phyloP scores from a whole-genome alignment of 2,329 filamentous ascomycete species.

The Periconia sp. region DNA sequence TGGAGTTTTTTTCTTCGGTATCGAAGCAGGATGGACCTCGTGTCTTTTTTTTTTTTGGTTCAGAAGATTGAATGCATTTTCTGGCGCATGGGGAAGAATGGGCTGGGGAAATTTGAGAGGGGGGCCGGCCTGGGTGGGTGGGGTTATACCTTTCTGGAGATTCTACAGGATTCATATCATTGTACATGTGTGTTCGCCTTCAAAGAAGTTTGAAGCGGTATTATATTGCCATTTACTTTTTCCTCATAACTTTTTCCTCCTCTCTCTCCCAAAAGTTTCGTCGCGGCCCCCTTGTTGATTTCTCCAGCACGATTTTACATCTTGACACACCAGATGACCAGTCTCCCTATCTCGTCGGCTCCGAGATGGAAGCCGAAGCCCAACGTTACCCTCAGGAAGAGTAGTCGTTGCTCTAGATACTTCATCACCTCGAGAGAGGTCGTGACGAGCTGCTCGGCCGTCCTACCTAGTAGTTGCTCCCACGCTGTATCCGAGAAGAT shows the following conservation, averaged over 20 bases:
- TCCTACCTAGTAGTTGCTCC: conserved; percentile 56
- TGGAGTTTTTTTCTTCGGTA: too few species aligned
- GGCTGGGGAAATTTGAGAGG: background rate
- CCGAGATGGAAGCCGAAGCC: conserved; percentile 61
- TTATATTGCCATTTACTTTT: too few species aligned
- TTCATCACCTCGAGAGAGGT: conserved; percentile 49
- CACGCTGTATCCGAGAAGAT: conserved; percentile 62
- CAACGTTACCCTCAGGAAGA: conserved; percentile 60
- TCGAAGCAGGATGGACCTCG: too few species aligned
- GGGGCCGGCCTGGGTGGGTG: too few species aligned
- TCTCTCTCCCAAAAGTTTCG: too few species aligned
- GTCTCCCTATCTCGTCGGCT: conserved; percentile 32
- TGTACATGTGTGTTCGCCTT: too few species aligned
- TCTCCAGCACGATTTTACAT: conserved; percentile 22
- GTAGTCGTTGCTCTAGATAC: conserved; percentile 58
- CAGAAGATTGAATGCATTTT: conserved; percentile 7
- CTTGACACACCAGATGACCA: conserved; percentile 41
- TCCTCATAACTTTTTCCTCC: too few species aligned
- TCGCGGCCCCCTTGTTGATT: too few species aligned
- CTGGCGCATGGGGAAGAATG: background rate
- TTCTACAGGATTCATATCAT: too few species aligned
- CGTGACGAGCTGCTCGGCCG: conserved; percentile 51
- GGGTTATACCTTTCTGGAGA: too few species aligned
- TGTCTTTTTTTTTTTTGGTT: too few species aligned
- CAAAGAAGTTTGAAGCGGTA: too few species aligned